Evolutionary conservation across 2,329 filamentous ascomycete genomes (phyloP).

Genomic region (Scleromitrula shiraiana): DNA sequence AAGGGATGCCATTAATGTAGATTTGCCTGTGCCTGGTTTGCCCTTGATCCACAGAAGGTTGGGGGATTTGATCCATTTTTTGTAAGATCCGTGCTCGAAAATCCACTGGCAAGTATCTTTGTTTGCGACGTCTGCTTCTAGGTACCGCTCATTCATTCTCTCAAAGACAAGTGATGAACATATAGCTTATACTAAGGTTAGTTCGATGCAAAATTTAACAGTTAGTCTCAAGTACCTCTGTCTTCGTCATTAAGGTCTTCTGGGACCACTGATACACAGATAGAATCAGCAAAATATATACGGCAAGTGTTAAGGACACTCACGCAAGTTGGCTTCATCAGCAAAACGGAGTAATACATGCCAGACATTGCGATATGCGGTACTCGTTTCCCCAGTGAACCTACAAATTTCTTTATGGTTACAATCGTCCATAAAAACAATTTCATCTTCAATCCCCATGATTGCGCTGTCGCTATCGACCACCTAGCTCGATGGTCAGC

Average conservation of each 20-base stretch:
- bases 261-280: neutral
- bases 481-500: neutral
- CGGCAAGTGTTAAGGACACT: neutral
- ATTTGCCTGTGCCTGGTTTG: slow-evolving; percentile 36
- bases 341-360: slow-evolving; percentile 1
- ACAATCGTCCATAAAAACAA: slow-evolving; percentile 7
- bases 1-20: slow-evolving; percentile 32
- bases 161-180: too few species aligned
- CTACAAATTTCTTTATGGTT: slow-evolving; percentile 15
- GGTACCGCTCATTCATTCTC: too few species aligned
- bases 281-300: neutral
- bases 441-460: slow-evolving; percentile 3
- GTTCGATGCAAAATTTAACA: too few species aligned
- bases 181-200: too few species aligned
- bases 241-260: neutral
- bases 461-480: slow-evolving; percentile 9
- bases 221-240: too few species aligned
- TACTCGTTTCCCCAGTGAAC: slow-evolving; percentile 8
- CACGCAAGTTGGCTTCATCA: neutral
- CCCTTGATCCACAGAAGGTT: slow-evolving; percentile 34
- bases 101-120: slow-evolving; percentile 32
- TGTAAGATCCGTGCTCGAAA: slow-evolving; percentile 20
- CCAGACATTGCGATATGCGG: neutral
- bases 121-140: slow-evolving; percentile 15
- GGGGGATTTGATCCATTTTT: slow-evolving; percentile 17